Percentiles rank a stretch among this genome's conserved stretches.
phyloP scores from a whole-genome alignment of 2,329 filamentous ascomycete genomes.

The Setomelanomma holmii region DNA sequence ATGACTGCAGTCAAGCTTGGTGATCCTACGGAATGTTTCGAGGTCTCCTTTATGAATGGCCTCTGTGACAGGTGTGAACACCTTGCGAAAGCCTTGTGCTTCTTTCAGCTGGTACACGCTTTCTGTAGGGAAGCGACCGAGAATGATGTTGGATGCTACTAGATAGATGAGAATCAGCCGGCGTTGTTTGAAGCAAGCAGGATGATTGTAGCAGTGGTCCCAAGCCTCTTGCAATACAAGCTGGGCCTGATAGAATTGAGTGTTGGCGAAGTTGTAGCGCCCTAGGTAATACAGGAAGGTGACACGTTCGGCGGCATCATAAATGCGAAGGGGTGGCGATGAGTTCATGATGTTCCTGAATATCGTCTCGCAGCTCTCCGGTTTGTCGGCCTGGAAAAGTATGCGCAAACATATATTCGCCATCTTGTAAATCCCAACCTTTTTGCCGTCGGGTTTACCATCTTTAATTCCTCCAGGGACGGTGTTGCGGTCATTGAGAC shows the following conservation, averaged over 20 bases:
- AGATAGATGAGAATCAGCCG: slow-evolving; percentile 83
- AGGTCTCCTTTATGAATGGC: slow-evolving; percentile 79
- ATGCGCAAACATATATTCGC: slow-evolving; percentile 90
- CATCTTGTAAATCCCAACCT: slow-evolving; percentile 87
- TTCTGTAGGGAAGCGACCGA: slow-evolving; percentile 80
- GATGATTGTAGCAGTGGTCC: slow-evolving; percentile 66
- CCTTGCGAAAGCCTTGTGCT: slow-evolving; percentile 66
- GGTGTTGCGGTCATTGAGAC: slow-evolving; percentile 79
- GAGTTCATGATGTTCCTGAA: slow-evolving; percentile 87
- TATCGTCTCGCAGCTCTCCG: slow-evolving; percentile 83
- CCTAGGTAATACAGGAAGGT: slow-evolving; percentile 96
- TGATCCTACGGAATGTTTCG: slow-evolving; percentile 72
- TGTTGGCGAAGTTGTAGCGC: slow-evolving; percentile 85
- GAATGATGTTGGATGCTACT: slow-evolving; percentile 80
- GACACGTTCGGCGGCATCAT: slow-evolving; percentile 84
- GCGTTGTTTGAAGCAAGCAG: slow-evolving; percentile 69
- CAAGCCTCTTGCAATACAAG: slow-evolving; percentile 81
- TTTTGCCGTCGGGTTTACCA: slow-evolving; percentile 80
- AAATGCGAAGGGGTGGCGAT: slow-evolving; percentile 80
- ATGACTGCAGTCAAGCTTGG: slow-evolving; percentile 55
- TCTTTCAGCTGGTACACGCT: slow-evolving; percentile 73
- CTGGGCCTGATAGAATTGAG: slow-evolving; percentile 79
- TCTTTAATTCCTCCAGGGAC: slow-evolving; percentile 62
- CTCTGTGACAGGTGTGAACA: slow-evolving; percentile 75
- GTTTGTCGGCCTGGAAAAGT: slow-evolving; percentile 85